phyloP scores from a whole-genome alignment of 306 rosid genomes.

The Rubus idaeus region DNA sequence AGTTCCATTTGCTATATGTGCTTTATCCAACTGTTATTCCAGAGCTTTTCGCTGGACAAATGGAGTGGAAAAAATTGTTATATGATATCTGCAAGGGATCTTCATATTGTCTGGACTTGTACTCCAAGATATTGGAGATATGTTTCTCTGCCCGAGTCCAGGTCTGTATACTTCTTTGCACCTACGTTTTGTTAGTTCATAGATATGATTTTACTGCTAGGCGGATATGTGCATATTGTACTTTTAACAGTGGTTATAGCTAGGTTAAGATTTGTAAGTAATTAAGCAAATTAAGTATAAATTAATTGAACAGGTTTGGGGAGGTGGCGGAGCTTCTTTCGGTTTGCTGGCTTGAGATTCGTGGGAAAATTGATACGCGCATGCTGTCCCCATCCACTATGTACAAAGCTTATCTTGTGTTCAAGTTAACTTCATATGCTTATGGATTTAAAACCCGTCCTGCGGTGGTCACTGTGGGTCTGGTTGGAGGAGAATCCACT shows the following conservation, averaged over 20 bases:
- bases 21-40: not conserved
- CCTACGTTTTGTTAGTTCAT: too few species aligned
- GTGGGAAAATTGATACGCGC: constrained; percentile 37
- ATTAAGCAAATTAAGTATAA: too few species aligned
- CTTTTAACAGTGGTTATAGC: too few species aligned
- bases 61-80: constrained; percentile 54
- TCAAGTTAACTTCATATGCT: constrained; percentile 16
- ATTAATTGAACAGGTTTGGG: constrained; percentile 36
- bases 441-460: constrained; percentile 43
- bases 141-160: constrained; percentile 36
- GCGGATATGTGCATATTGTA: too few species aligned
- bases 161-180: constrained; percentile 29
- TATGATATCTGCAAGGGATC: constrained; percentile 58
- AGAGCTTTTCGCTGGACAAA: constrained; percentile 64
- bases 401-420: constrained; percentile 60
- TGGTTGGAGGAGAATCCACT: too few species aligned
- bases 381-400: constrained; percentile 45
- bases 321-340: constrained; percentile 56
- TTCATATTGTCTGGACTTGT: constrained; percentile 52
- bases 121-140: constrained; percentile 58
- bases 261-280: too few species aligned
- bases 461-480: too few species aligned
- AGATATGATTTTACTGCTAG: too few species aligned
- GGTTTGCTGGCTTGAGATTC: constrained; percentile 68
- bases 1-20: too few species aligned